Conservation (phyloP, 169 alveolate species). For the Plasmodium inui region DNA sequence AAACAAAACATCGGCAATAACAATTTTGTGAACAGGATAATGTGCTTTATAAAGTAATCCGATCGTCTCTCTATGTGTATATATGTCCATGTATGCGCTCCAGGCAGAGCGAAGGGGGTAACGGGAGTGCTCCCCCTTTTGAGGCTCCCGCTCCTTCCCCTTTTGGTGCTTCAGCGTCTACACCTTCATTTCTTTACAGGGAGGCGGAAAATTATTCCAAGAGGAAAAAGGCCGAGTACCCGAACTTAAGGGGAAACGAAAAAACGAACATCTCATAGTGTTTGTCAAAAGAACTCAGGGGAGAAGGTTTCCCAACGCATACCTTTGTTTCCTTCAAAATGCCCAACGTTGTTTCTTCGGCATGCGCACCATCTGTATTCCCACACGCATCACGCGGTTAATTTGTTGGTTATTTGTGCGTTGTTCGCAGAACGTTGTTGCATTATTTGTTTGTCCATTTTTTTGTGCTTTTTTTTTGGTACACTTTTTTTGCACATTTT, state of each 20-base stretch:
- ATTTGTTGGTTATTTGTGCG: background rate
- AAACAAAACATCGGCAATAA: constrained; percentile 59
- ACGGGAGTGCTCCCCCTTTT: background rate
- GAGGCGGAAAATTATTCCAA: constrained; percentile 71
- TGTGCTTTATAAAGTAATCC: constrained; percentile 73
- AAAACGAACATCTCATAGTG: constrained; percentile 5
- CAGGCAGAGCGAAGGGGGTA: background rate
- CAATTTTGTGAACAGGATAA: constrained; percentile 65
- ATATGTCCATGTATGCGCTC: background rate
- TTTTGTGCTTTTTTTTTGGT: background rate
- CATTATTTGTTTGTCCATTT: background rate
- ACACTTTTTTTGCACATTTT: background rate
- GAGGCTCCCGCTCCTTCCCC: background rate
- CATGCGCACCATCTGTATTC: background rate
- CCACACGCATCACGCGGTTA: background rate
- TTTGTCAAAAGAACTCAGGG: background rate
- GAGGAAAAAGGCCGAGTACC: constrained; percentile 31
- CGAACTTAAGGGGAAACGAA: constrained; percentile 14
- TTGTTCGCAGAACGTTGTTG: background rate
- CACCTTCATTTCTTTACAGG: constrained; percentile 18
- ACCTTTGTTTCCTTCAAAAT: background rate
- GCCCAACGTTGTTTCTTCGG: background rate
- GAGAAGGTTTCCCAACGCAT: background rate
- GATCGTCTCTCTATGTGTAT: background rate
- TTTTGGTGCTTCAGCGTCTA: background rate